Percentiles rank a stretch among this genome's conserved stretches.
phyloP scores from a whole-genome alignment of 2,329 filamentous ascomycete species.

The Epichloe typhina region DNA sequence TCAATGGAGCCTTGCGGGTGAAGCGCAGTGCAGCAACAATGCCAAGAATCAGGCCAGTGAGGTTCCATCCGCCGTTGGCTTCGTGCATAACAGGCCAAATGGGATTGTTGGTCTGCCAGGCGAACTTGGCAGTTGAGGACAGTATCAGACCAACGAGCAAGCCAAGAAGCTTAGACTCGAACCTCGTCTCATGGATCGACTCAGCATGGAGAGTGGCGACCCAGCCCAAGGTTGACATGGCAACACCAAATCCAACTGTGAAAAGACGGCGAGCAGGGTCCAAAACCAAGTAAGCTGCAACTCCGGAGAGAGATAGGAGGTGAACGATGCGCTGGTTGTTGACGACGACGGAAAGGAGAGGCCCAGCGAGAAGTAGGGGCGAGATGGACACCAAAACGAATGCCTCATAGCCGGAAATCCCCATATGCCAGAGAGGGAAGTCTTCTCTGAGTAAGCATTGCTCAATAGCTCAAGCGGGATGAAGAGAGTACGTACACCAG shows the following conservation, averaged over 20 bases:
- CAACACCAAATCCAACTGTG: constrained; percentile 67
- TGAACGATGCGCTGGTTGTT: constrained; percentile 60
- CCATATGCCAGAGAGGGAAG: constrained; percentile 98
- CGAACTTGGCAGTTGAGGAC: constrained; percentile 83
- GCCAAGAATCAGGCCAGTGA: constrained; percentile 62
- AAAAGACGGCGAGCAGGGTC: constrained; percentile 66
- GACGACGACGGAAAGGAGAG: constrained; percentile 54
- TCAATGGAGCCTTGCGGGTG: constrained; percentile 49
- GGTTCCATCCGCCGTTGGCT: constrained; percentile 86
- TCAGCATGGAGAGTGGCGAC: constrained; percentile 69
- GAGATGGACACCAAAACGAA: constrained; percentile 76
- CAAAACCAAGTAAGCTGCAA: constrained; percentile 66
- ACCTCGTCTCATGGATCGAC: constrained; percentile 54
- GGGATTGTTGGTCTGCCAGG: constrained; percentile 88
- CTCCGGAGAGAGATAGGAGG: constrained; percentile 62
- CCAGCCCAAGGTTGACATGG: constrained; percentile 73
- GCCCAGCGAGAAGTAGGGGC: constrained; percentile 62
- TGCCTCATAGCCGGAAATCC: constrained; percentile 89
- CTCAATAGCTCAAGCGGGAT: neutral
- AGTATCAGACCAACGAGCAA: constrained; percentile 72
- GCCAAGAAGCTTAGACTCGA: constrained; percentile 72
- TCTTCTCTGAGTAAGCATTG: constrained; percentile 33
- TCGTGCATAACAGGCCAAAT: constrained; percentile 92
- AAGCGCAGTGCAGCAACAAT: constrained; percentile 64
- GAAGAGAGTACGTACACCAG: constrained; percentile 59